phyloP scores from a whole-genome alignment of 441 rosid genomes.

The Populus hybrid region DNA sequence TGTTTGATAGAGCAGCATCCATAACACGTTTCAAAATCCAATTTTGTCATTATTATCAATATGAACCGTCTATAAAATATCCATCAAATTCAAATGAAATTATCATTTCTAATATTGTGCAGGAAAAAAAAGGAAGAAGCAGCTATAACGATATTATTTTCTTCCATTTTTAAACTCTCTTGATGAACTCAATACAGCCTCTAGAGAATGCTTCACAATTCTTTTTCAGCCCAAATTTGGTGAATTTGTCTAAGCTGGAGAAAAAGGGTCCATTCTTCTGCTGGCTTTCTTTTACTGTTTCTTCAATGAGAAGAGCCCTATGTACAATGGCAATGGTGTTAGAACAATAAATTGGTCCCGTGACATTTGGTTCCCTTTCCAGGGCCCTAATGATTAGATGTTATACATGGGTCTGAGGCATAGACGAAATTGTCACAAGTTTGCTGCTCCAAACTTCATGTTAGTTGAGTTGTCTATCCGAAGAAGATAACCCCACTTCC shows the following conservation, averaged over 20 bases:
- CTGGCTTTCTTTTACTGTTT: background rate
- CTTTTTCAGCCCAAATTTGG: background rate
- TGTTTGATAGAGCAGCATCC: no score
- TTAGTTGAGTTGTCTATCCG: background rate
- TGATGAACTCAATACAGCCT: background rate
- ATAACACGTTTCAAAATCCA: no score
- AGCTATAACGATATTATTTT: background rate
- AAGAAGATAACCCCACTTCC: background rate
- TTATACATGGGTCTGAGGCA: background rate
- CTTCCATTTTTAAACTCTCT: background rate
- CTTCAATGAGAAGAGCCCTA: background rate
- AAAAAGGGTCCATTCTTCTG: background rate
- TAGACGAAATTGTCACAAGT: background rate
- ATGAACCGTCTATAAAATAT: no score
- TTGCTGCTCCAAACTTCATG: background rate
- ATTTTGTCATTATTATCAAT: no score
- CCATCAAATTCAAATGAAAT: no score
- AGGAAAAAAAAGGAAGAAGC: background rate
- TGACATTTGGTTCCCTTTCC: background rate
- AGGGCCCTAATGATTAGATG: background rate
- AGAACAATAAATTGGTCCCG: background rate
- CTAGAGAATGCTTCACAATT: background rate
- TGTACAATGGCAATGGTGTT: background rate
- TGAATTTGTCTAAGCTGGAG: background rate
- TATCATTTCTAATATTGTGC: no score